Evolutionary conservation across 2,329 filamentous ascomycete species (phyloP).

Genomic region (Hymenoscyphus occultus): DNA sequence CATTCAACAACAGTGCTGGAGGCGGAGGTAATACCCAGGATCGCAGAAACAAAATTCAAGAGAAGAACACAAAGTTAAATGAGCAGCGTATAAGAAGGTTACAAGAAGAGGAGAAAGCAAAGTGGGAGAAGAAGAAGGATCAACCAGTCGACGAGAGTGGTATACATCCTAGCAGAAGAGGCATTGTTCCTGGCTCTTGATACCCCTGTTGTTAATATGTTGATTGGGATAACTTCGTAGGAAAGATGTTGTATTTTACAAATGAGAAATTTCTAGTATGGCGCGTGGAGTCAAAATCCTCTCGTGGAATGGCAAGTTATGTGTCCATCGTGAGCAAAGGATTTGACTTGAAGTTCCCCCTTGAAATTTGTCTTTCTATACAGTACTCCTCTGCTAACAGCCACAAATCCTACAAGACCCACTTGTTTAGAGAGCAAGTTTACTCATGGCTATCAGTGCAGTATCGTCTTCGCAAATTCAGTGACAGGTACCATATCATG

Average conservation of each 20-base stretch:
- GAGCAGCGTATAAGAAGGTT: constrained; percentile 43
- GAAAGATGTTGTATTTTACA: neutral
- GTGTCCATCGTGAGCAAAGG: too few relatives aligned
- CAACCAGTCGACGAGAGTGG: constrained; percentile 28
- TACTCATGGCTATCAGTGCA: too few relatives aligned
- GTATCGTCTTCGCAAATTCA: too few relatives aligned
- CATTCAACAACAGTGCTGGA: constrained; percentile 59
- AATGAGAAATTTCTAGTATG: neutral
- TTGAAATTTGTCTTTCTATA: too few relatives aligned
- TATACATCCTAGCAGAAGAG: constrained; percentile 34
- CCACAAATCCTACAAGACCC: too few relatives aligned
- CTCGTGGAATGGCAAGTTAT: too few relatives aligned
- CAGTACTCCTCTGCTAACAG: too few relatives aligned
- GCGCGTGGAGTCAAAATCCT: neutral
- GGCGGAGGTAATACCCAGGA: constrained; percentile 76
- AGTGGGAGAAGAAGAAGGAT: constrained; percentile 22
- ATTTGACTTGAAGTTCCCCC: too few relatives aligned
- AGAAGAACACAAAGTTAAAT: constrained; percentile 83
- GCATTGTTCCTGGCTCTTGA: constrained; percentile 23
- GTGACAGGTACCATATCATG: too few relatives aligned
- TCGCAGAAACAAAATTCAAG: constrained; percentile 72
- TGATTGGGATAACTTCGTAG: neutral
- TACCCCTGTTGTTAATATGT: neutral
- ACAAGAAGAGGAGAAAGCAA: constrained; percentile 32
- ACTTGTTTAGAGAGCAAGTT: too few relatives aligned